phyloP scores from a whole-genome alignment of 139 green algal genomes.

The Chlamydomonas incerta region DNA sequence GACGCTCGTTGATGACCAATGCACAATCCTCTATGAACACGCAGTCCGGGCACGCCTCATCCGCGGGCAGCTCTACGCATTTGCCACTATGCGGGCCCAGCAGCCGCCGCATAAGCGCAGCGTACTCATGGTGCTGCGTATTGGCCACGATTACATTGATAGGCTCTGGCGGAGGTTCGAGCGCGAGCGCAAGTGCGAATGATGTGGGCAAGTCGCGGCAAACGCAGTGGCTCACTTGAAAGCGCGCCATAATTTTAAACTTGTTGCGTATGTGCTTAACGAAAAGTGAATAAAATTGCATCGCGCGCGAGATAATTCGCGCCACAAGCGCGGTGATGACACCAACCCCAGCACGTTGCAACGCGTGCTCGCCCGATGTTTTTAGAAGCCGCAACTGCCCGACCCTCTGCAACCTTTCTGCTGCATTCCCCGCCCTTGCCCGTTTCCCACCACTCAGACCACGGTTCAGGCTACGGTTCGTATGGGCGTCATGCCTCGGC shows the following conservation, averaged over 20 bases:
- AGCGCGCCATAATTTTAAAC: background rate
- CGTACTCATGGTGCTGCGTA: slow-evolving; percentile 41
- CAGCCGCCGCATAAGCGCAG: background rate
- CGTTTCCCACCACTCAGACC: too few relatives aligned
- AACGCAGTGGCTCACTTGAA: slow-evolving; percentile 17
- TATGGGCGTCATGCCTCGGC: too few relatives aligned
- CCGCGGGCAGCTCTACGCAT: background rate
- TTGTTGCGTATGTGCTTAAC: too few relatives aligned
- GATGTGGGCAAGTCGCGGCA: slow-evolving; percentile 9
- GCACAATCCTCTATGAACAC: slow-evolving; percentile 48
- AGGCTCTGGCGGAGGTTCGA: slow-evolving; percentile 17
- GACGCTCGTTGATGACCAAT: background rate
- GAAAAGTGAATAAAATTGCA: too few relatives aligned
- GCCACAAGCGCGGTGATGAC: too few relatives aligned
- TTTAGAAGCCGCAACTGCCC: too few relatives aligned
- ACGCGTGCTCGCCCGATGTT: too few relatives aligned
- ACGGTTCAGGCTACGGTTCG: too few relatives aligned
- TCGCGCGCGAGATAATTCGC: too few relatives aligned
- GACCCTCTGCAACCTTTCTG: too few relatives aligned
- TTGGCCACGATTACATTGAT: slow-evolving; percentile 17
- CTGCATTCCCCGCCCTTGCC: too few relatives aligned
- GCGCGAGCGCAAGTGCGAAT: slow-evolving; percentile 24
- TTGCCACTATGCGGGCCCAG: background rate
- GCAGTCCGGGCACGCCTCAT: slow-evolving; percentile 45
- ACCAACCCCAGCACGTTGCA: too few relatives aligned